Percentiles rank a stretch among this genome's conserved stretches.
phyloP scores from a whole-genome alignment of 768 basidiomycete genomes.

The Agaricus sinodeliciosus region DNA sequence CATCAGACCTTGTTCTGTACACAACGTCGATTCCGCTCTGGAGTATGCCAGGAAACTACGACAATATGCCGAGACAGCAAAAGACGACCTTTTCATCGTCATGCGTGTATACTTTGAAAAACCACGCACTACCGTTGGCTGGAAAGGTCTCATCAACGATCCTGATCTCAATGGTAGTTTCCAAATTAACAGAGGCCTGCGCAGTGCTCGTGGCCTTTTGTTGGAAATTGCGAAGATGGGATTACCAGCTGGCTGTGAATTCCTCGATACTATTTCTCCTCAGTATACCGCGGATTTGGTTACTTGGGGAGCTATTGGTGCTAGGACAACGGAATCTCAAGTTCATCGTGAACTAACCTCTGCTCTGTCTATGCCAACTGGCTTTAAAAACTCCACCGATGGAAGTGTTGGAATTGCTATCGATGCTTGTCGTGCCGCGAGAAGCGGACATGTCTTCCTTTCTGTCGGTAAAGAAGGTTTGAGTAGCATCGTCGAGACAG shows the following conservation, averaged over 20 bases:
- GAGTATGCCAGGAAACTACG: conserved; percentile 81
- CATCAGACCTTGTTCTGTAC: conserved; percentile 86
- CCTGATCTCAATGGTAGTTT: conserved; percentile 90
- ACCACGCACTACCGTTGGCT: conserved; percentile 91
- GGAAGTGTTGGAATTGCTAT: conserved; percentile 88
- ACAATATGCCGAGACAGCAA: conserved; percentile 72
- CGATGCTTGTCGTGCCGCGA: conserved; percentile 92
- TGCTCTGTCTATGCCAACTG: conserved; percentile 90
- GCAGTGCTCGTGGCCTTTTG: conserved; percentile 79
- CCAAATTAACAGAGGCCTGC: conserved; percentile 95
- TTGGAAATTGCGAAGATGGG: conserved; percentile 88
- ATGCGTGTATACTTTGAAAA: conserved; percentile 99
- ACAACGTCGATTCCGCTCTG: conserved; percentile 78
- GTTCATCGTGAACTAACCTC: conserved; percentile 87
- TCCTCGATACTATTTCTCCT: conserved; percentile 59
- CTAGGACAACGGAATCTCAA: conserved; percentile 88
- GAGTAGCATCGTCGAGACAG: conserved; percentile 92
- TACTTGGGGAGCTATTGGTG: conserved; percentile 96
- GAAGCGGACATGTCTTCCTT: conserved; percentile 89
- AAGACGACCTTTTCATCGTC: conserved; percentile 85
- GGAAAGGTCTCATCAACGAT: conserved; percentile 99
- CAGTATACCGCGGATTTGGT: conserved; percentile 90
- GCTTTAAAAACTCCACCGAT: conserved; percentile 98
- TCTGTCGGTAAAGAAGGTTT: conserved; percentile 96
- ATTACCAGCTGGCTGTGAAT: conserved; percentile 94